phyloP scores from a whole-genome alignment of 176 grass and related monocot species.

The Carex pumila region DNA sequence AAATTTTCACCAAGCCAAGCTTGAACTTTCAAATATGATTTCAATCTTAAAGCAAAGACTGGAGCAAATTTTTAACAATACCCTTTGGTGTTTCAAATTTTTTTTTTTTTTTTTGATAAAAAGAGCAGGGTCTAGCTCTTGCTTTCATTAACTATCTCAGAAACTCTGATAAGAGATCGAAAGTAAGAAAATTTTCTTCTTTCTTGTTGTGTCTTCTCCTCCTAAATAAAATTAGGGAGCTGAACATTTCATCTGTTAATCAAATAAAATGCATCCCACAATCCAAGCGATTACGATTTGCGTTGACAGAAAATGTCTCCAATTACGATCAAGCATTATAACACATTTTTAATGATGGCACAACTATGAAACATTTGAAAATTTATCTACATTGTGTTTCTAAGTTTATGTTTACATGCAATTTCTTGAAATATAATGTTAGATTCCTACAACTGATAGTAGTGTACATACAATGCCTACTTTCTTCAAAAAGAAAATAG shows the following conservation, averaged over 20 bases:
- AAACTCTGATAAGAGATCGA: too few species aligned
- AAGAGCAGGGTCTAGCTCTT: too few species aligned
- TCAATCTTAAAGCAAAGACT: background rate
- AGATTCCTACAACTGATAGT: background rate
- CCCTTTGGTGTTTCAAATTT: background rate
- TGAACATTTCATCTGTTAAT: too few species aligned
- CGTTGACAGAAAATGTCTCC: too few species aligned
- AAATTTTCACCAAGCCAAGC: background rate
- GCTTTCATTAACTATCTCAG: too few species aligned
- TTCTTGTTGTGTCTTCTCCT: background rate
- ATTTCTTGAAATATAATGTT: background rate
- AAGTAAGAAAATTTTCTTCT: background rate
- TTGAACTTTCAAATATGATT: background rate
- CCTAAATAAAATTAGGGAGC: background rate
- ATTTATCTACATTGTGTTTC: background rate
- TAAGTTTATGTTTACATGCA: background rate
- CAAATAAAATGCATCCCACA: too few species aligned
- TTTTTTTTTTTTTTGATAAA: background rate
- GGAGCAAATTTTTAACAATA: background rate
- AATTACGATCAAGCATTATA: too few species aligned
- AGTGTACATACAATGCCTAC: background rate
- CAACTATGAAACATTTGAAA: background rate
- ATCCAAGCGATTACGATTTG: too few species aligned
- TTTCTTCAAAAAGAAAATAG: background rate
- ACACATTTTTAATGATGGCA: too few species aligned